phyloP scores from a whole-genome alignment of 1,139 yeast genomes.

The Nakaseomyces delphensis region DNA sequence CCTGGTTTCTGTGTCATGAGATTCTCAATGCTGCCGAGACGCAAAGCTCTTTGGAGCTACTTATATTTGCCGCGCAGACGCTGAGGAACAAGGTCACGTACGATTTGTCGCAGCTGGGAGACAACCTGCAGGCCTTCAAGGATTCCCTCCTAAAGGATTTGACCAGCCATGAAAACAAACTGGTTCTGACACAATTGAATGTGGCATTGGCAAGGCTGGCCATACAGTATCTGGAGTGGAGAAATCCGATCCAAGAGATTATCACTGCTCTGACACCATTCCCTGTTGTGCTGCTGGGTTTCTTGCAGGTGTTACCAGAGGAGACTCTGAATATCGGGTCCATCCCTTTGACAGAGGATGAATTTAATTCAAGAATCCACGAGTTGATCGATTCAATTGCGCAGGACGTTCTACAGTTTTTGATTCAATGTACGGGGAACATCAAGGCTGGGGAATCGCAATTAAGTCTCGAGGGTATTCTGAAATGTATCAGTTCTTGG shows the following conservation, averaged over 20 bases:
- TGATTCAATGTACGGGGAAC: conserved; percentile 39
- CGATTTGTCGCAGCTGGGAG: conserved; percentile 73
- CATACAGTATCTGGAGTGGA: conserved; percentile 70
- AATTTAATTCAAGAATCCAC: conserved; percentile 55
- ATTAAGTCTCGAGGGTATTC: conserved; percentile 33
- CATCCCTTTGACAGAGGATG: conserved; percentile 74
- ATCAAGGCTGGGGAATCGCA: conserved; percentile 31
- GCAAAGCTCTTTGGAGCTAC: conserved; percentile 40
- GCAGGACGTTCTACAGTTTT: conserved; percentile 53
- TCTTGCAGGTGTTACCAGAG: conserved; percentile 81
- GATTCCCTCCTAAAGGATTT: conserved; percentile 22
- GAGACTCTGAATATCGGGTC: conserved; percentile 74
- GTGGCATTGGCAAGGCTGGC: conserved; percentile 76
- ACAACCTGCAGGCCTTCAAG: conserved; percentile 51
- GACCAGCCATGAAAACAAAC: conserved; percentile 37
- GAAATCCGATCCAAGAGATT: conserved; percentile 60
- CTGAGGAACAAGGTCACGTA: conserved; percentile 75
- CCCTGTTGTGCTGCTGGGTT: conserved; percentile 52
- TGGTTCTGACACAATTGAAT: conserved; percentile 71
- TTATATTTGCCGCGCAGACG: conserved; percentile 85
- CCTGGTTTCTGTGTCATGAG: conserved; percentile 48
- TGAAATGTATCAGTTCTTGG: conserved; percentile 84
- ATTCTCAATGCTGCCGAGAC: conserved; percentile 24
- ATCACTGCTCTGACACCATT: conserved; percentile 34
- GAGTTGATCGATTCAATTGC: conserved; percentile 61